Evolutionary conservation across 1,139 yeast species (phyloP), one percentile per base, ranked within the genome.

Genomic region (Sugiyamaella pinicola): DNA sequence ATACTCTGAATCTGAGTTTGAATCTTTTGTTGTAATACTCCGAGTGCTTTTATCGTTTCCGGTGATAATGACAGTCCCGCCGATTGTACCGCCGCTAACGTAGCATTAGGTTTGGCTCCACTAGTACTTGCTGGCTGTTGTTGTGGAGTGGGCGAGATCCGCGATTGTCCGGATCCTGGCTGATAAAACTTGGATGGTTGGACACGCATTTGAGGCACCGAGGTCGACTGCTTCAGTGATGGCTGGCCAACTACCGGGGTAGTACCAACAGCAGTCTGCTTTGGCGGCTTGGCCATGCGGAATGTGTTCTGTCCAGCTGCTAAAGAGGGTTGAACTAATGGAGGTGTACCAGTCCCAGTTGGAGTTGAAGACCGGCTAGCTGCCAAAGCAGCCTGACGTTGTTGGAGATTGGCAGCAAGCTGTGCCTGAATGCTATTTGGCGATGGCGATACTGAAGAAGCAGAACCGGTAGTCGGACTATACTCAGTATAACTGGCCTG

Each of bases 41-140:
- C 72, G 44, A 68, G 59, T 21, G 70, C 63, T 48, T 67, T 64
- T 33, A 71, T 61, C 0, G 74, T 69, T 21, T 69, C 74, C 19
- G 67, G 65, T 15, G 73, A 60, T 17, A 69, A 56, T 41, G 61
- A 59, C 21, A 65, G 47, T 4, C 59, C 61, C n/a, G 62, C 56
- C 17, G 58, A 56, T 33, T 59, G 55, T 31, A 55, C 55, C 1
- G 61, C 58, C 3, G 51, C 49, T 15, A 35, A 21, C 13, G 51
- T 37, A 22, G 42, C 42, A 47, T 42, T 41, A 18, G 49, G 26
- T 17, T 46, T 46, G 10, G 26, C 18, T 13, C 40, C 42, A 35
- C 35, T 34, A 37, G 24, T 13, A 18, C 13, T n/a, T n/a, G 13
- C 18, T n/a, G 17, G n/a, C n/a, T n/a, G 17, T 15, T 33, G 37